Conservation (phyloP, 345 rosid genomes). For the Adansonia digitata region DNA sequence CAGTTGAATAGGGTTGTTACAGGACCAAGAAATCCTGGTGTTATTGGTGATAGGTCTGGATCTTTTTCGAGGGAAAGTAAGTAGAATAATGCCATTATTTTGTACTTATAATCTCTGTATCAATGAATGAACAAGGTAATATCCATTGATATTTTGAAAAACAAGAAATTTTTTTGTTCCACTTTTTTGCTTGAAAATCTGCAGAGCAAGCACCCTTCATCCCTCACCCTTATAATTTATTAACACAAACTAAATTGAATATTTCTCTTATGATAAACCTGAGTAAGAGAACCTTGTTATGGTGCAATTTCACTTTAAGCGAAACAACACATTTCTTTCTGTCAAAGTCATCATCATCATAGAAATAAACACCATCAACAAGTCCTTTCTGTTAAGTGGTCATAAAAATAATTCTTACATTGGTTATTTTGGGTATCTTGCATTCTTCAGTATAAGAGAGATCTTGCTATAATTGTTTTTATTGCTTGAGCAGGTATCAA, state of each 20-base stretch:
- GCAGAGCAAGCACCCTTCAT: too few species aligned
- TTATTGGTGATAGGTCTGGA: conserved; percentile 92
- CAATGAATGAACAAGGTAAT: background rate
- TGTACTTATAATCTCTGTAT: background rate
- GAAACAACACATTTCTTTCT: background rate
- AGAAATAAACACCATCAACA: background rate
- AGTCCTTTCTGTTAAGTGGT: background rate
- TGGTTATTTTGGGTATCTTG: background rate
- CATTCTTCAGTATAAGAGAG: background rate
- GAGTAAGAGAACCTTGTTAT: background rate
- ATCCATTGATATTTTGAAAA: background rate
- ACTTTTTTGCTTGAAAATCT: background rate
- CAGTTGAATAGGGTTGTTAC: conserved; percentile 89
- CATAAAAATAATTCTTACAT: background rate
- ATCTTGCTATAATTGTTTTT: background rate
- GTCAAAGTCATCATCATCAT: background rate
- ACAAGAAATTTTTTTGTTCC: background rate
- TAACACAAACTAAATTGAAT: too few species aligned
- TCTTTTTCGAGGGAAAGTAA: conserved; percentile 98
- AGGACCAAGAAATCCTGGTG: conserved; percentile 91
- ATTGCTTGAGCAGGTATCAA: background rate
- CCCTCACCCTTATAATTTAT: too few species aligned
- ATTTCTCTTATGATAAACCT: background rate
- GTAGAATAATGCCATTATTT: conserved; percentile 25
- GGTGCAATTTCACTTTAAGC: background rate